These are phyloP conservation scores for Zychaea mexicana DNA, from an alignment of 371 early-diverging fungal species.

Conservation along the genomic window DNA sequence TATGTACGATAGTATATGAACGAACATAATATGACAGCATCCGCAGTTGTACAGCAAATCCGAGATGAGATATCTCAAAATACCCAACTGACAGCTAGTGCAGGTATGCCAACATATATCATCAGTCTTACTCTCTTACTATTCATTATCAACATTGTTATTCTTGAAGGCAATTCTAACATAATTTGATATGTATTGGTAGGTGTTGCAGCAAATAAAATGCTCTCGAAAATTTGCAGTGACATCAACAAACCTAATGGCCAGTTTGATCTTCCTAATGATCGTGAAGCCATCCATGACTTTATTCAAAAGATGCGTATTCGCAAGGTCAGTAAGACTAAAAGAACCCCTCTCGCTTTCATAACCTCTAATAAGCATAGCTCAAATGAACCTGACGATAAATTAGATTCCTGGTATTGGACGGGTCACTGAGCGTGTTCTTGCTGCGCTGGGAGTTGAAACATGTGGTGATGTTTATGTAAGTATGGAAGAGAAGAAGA, in stretches of 20 bases:
- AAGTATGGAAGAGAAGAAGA: not conserved
- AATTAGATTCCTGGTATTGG: constrained; percentile 45
- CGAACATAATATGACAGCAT: constrained; percentile 44
- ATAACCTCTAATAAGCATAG: too few species aligned
- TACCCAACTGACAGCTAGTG: constrained; percentile 65
- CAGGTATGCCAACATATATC: constrained; percentile 32
- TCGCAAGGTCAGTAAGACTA: constrained; percentile 39
- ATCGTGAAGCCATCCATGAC: constrained; percentile 22
- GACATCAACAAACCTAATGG: constrained; percentile 76
- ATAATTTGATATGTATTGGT: too few species aligned
- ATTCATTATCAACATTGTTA: not conserved
- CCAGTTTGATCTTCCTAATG: constrained; percentile 44
- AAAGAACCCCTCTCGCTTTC: too few species aligned
- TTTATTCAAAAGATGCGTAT: constrained; percentile 34
- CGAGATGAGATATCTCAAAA: constrained; percentile 54
- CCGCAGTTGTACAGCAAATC: constrained; percentile 54
- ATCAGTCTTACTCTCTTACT: not conserved
- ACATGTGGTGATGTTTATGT: constrained; percentile 42
- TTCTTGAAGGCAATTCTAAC: too few species aligned
- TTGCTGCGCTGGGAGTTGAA: constrained; percentile 36
- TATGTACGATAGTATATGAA: not conserved
- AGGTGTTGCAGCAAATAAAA: not conserved
- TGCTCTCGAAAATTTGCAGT: constrained; percentile 58
- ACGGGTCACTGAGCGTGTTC: constrained; percentile 48
- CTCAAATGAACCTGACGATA: too few species aligned